phyloP scores from a whole-genome alignment of 352 stramenopile species.

The Pythium phragmitis region DNA sequence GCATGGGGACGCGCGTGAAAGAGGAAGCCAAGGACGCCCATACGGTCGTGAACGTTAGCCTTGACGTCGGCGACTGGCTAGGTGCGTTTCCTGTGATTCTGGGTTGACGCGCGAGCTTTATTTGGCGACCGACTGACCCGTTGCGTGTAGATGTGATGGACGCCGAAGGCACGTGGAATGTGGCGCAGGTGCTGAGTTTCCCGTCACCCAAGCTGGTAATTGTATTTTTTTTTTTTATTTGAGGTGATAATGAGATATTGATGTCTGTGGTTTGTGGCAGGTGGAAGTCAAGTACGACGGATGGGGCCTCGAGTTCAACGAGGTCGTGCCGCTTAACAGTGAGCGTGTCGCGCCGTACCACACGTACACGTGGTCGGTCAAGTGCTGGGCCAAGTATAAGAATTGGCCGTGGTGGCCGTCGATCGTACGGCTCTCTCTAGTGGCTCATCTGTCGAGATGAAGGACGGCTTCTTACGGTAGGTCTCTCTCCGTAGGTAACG shows the following conservation, averaged over 20 bases:
- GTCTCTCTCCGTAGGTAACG: constrained; percentile 42
- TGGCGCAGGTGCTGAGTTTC: constrained; percentile 32
- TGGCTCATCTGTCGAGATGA: background rate
- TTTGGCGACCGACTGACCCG: background rate
- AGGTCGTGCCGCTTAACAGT: constrained; percentile 55
- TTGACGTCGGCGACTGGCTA: constrained; percentile 40
- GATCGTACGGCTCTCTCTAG: constrained; percentile 35
- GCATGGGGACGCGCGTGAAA: background rate
- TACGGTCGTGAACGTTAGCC: constrained; percentile 17
- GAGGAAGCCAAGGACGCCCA: background rate
- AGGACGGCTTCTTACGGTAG: background rate
- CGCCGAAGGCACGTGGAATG: constrained; percentile 64
- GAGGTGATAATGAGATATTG: background rate
- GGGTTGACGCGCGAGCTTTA: background rate
- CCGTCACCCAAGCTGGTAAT: background rate
- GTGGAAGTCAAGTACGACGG: constrained; percentile 72
- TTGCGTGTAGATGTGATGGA: constrained; percentile 56
- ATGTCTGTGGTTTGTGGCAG: constrained; percentile 22
- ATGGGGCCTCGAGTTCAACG: constrained; percentile 55
- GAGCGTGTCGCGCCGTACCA: constrained; percentile 68
- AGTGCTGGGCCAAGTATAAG: constrained; percentile 80
- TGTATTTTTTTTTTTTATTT: background rate
- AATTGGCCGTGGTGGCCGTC: constrained; percentile 80
- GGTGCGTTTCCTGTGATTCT: constrained; percentile 26
- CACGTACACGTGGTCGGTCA: constrained; percentile 76